Base-by-base conservation (phyloP, 108 stramenopile species). In the Cyclotella baltica region DNA sequence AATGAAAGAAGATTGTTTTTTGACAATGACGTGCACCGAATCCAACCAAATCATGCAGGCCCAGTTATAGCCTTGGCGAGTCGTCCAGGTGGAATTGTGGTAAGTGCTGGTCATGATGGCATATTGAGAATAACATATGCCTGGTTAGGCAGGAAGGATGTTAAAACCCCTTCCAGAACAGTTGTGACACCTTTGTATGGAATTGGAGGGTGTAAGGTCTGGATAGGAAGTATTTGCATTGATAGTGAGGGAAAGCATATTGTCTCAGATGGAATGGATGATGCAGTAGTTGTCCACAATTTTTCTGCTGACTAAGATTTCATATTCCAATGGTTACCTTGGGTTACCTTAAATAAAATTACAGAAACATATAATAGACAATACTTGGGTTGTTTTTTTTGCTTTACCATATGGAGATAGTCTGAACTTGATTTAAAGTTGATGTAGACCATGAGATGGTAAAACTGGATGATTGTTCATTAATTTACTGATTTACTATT, bases 31-130 rank as follows among this genome's bases (percentile, higher is more conserved):
- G 51, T 43, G 16, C 74, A 64, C 66, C 37, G 61, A 25, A 62
- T 84, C 37, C 34, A 80, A 62, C 90, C 88, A 0, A 69, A 56
- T 27, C 90, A 91, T 81, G 35, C 50, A 46, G 86, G 80, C n/a
- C 82, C 75, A 13, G 84, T 91, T 10, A 43, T 86, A 4, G 65
- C 77, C 19, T 29, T 93, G 46, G 82, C 74, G 10, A 80, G 77
- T 46, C 88, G 90, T 19, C 63, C 77, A 4, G 85, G 85, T 28
- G 90, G 88, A 6, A 63, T 93, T 22, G 36, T 91, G 3, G 82
- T 91, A 9, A 77, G 89, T 13, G 87, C 76, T 23, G 81, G 76
- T n/a, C 86, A 87, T 27, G 92, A 93, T 80, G 90, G 90, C 18
- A 85, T 81, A 55, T 69, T 93, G 27, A 82, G 90, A 28, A 73